Evolutionary conservation across 140 eudicot genomes (phyloP), one percentile per base, ranked within the genome.

Genomic region (Cichorium intybus): DNA sequence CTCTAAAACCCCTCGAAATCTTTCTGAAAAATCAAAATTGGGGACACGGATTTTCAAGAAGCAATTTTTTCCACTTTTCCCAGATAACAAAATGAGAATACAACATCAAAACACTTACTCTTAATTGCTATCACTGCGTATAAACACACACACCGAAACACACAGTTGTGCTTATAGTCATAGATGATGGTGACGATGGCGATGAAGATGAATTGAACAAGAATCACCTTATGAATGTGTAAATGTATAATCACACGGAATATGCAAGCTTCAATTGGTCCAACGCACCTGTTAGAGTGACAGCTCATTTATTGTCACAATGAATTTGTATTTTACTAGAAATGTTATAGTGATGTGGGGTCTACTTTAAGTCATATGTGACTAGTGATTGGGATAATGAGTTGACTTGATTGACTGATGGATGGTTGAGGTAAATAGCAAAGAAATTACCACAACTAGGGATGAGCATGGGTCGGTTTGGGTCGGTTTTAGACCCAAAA

Each of bases 241-340:
- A 50, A 57, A 24, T 16, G 43, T 24, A 27, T 29, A 50, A 31
- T 48, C 70, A 64, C 70, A 64, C n/a, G n/a, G 31, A 64, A 47
- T 62, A 45, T 62, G 69, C 56, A 43, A 17, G 12, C 8, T 60
- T 22, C 52, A 60, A 60, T 34, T 60, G 34, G 22, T 39, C 50
- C 34, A 60, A 2, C 21, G 34, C 4, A 5, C 10, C 28, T 54
- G 35, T 23, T 54, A 54, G 16, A 34, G 66, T 37, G 31, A 62
- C 54, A 24, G 66, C 27, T 33, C 24, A 24, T 10, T 20, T 21
- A 16, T 29, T 3, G 54, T 63, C 57, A 63, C 45, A 48, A 10
- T 16, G 56, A 5, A 15, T 18, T 65, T 31, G 46, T 35, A 4
- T 33, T 51, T 50, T 50, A 9, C 43, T 2, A 56, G 16, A 33